A percentile compares a stretch with the other conserved stretches of the same genome.
phyloP scores from a whole-genome alignment of 768 basidiomycete species.

The Naganishia vishniacii region DNA sequence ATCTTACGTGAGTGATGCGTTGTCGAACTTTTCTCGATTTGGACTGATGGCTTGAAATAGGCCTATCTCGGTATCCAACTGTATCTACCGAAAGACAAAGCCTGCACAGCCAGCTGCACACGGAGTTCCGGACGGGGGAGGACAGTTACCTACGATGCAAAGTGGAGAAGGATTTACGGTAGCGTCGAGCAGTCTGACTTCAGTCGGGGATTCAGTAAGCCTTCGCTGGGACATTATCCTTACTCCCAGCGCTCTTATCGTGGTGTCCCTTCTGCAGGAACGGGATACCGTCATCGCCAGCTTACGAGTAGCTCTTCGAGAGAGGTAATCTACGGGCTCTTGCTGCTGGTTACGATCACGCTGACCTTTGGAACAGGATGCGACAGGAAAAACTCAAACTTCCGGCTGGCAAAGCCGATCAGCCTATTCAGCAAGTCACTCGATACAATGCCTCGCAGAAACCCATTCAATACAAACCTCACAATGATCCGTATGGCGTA shows the following conservation, averaged over 20 bases:
- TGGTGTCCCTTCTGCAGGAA: neutral
- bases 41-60: neutral
- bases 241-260: neutral
- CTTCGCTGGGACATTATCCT: neutral
- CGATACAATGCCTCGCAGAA: conserved; percentile 57
- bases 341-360: neutral
- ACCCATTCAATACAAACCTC: conserved; percentile 76
- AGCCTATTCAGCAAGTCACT: conserved; percentile 39
- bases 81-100: conserved; percentile 42
- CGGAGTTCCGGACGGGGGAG: conserved; percentile 29
- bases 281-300: conserved; percentile 4
- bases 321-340: neutral
- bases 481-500: conserved; percentile 72
- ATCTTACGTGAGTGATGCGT: conserved; percentile 28
- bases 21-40: neutral
- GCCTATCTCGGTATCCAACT: conserved; percentile 44
- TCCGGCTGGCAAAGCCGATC: conserved; percentile 49
- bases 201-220: conserved; percentile 33
- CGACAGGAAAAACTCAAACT: conserved; percentile 59
- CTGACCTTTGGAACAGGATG: conserved; percentile 34
- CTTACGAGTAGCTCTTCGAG: conserved; percentile 6
- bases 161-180: conserved; percentile 53
- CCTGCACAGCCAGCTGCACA: conserved; percentile 24
- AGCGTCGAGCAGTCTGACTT: conserved; percentile 57
- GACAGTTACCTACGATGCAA: neutral